phyloP scores from a whole-genome alignment of 2,329 filamentous ascomycete species.

The Penicillium sp. region DNA sequence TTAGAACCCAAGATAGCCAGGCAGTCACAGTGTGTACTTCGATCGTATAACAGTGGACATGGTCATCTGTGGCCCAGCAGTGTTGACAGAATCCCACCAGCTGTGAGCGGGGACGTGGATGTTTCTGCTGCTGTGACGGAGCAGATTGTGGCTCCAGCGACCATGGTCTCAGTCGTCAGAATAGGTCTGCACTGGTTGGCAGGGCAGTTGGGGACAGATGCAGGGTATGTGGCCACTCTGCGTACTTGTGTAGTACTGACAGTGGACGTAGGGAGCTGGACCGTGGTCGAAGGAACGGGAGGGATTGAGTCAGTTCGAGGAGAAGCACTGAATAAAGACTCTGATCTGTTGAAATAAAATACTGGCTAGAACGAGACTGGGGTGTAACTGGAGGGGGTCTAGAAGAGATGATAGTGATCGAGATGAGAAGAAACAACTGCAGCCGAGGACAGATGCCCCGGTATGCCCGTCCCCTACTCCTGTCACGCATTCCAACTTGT shows the following conservation, averaged over 20 bases:
- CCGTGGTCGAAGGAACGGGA: too few species aligned
- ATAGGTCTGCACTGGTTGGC: not conserved
- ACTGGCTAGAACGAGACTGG: too few species aligned
- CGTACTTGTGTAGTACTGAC: not conserved
- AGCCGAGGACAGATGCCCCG: too few species aligned
- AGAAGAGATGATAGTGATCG: too few species aligned
- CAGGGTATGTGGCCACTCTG: not conserved
- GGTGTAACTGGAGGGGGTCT: too few species aligned
- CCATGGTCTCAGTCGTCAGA: constrained; percentile 1
- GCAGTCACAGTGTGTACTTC: not conserved
- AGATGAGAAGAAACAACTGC: too few species aligned
- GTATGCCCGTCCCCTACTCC: too few species aligned
- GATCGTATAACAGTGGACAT: not conserved
- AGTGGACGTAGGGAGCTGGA: not conserved
- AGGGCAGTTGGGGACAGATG: not conserved
- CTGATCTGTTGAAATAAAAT: too few species aligned
- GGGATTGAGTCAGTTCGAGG: too few species aligned
- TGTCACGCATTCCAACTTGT: too few species aligned
- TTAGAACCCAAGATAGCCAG: not conserved
- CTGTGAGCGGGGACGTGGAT: not conserved
- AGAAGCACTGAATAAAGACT: too few species aligned
- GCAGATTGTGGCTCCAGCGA: not conserved
- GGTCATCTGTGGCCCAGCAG: not conserved
- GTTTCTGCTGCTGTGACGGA: not conserved
- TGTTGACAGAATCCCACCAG: not conserved